Percentiles rank a stretch among this genome's conserved stretches.
These are phyloP conservation scores for Pythium guiyangense DNA, from an alignment of 352 stramenopile genomes.

Conservation along the genomic window DNA sequence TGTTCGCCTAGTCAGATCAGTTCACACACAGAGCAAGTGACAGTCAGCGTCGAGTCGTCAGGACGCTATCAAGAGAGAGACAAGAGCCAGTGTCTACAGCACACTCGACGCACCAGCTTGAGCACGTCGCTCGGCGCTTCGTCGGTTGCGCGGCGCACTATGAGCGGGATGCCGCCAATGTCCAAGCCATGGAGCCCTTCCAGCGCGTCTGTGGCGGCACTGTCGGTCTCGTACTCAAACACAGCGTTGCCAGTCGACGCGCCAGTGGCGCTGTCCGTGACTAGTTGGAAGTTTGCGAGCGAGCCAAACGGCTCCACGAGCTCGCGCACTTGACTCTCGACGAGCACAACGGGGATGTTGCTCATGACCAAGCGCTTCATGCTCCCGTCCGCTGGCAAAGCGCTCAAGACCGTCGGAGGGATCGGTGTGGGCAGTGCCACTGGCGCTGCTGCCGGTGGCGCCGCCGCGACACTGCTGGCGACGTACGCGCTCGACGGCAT, in stretches of 20 bases:
- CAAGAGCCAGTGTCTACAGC: not conserved
- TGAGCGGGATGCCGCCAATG: slow-evolving; percentile 62
- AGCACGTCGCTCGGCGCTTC: slow-evolving; percentile 54
- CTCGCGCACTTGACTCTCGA: slow-evolving; percentile 78
- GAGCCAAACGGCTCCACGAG: slow-evolving; percentile 80
- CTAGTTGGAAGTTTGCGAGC: slow-evolving; percentile 60
- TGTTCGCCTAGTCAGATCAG: slow-evolving; percentile 54
- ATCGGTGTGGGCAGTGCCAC: not conserved
- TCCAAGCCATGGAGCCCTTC: slow-evolving; percentile 75
- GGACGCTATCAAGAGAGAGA: not conserved
- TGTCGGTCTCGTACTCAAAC: slow-evolving; percentile 75
- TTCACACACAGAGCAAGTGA: slow-evolving; percentile 1
- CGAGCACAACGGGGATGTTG: slow-evolving; percentile 76
- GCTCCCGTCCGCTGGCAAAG: slow-evolving; percentile 7
- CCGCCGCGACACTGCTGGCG: not conserved
- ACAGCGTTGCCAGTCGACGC: slow-evolving; percentile 64
- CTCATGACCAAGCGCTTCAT: slow-evolving; percentile 70
- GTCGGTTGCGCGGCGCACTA: slow-evolving; percentile 43
- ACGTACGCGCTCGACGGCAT: not conserved
- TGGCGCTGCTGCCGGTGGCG: not conserved
- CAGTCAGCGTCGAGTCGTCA: not conserved
- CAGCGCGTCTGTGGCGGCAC: slow-evolving; percentile 50
- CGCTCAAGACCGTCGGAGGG: slow-evolving; percentile 2
- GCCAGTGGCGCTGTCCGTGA: slow-evolving; percentile 45
- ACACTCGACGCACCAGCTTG: slow-evolving; percentile 55